Conservation (phyloP, 192 early-diverging fungal species). For the Lobosporangium transversale region DNA sequence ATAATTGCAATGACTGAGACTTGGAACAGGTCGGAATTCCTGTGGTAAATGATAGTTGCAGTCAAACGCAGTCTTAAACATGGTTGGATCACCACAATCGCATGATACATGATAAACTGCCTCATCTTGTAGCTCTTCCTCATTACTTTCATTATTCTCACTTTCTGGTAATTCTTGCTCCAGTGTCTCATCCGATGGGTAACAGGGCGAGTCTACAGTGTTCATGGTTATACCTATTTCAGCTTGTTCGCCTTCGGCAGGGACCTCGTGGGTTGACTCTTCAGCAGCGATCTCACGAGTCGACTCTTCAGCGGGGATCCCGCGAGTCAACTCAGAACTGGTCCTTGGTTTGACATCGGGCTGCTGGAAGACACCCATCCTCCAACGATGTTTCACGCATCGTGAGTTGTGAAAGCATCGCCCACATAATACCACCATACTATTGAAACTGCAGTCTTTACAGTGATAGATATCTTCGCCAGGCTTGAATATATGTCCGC, state of each 20-base stretch:
- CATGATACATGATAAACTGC: constrained; percentile 1
- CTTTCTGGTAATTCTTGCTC: background rate
- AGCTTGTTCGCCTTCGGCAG: too few relatives aligned
- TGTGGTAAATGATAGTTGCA: constrained; percentile 40
- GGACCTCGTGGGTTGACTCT: too few relatives aligned
- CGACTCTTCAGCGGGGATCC: too few relatives aligned
- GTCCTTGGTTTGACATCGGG: background rate
- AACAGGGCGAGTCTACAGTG: too few relatives aligned
- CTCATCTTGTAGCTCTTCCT: background rate
- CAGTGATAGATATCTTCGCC: constrained; percentile 51
- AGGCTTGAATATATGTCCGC: constrained; percentile 23
- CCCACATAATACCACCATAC: constrained; percentile 25
- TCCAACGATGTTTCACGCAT: constrained; percentile 31
- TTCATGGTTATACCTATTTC: too few relatives aligned
- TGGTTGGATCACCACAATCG: constrained; percentile 29
- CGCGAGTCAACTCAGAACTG: too few relatives aligned
- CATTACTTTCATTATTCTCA: background rate
- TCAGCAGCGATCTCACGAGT: too few relatives aligned
- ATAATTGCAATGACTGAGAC: constrained; percentile 28
- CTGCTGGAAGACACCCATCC: constrained; percentile 11
- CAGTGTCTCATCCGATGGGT: background rate
- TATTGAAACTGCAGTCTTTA: constrained; percentile 34
- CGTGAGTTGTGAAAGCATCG: constrained; percentile 35
- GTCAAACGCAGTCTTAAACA: constrained; percentile 33
- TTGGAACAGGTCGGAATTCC: constrained; percentile 29